A percentile compares a stretch with the other conserved stretches of the same genome.
Conservation (phyloP, 176 grass and related monocot species). For the Lolium multiflorum region DNA sequence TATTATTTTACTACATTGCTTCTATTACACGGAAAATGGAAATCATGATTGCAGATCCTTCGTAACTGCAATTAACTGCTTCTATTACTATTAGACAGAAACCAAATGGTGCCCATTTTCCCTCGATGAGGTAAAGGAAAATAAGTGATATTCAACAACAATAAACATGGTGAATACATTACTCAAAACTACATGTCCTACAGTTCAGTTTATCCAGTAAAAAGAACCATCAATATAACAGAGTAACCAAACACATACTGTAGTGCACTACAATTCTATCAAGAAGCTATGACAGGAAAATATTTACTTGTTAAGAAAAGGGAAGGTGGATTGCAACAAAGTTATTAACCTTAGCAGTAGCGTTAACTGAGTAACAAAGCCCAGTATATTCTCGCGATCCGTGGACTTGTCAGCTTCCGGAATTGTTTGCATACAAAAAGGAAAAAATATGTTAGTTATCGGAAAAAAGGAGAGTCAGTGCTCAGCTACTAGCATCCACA, state of each 20-base stretch:
- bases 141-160: slow-evolving; percentile 6
- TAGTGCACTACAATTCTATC: too few species aligned
- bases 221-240: slow-evolving; percentile 23
- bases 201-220: slow-evolving; percentile 23
- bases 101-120: neutral
- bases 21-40: neutral
- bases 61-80: neutral
- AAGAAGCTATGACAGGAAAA: too few species aligned
- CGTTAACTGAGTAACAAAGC: slow-evolving; percentile 76
- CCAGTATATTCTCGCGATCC: too few species aligned
- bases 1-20: slow-evolving; percentile 18
- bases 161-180: neutral
- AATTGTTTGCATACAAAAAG: slow-evolving; percentile 60
- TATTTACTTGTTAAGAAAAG: too few species aligned
- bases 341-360: slow-evolving; percentile 72
- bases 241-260: too few species aligned
- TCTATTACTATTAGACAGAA: neutral
- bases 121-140: neutral
- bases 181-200: neutral
- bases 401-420: slow-evolving; percentile 73
- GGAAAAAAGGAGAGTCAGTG: neutral
- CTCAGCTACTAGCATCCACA: slow-evolving; percentile 21
- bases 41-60: neutral
- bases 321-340: neutral
- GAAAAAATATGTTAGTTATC: slow-evolving; percentile 7